Evolutionary conservation across 306 rosid species (phyloP), one percentile per base, ranked within the genome.

Genomic region (Hippophae rhamnoides): DNA sequence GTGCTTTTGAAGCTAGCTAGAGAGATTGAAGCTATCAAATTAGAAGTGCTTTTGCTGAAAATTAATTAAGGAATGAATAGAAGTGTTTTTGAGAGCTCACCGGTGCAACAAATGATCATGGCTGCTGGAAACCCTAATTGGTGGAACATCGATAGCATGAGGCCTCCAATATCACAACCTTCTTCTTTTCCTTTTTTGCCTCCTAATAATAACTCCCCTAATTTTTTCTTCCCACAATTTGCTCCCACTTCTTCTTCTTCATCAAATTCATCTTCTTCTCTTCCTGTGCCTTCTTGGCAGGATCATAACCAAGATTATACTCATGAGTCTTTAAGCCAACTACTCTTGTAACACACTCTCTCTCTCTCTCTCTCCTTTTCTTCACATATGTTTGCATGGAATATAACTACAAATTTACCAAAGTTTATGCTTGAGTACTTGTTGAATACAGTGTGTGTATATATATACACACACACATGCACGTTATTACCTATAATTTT

Each of bases 291-390:
- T 72, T 27, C 84, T 52, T 89, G 78, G 84, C 74, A 72, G 67
- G 88, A 77, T 13, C 42, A 67, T 13, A 69, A 57, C 69, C 89
- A 82, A 61, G 92, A 85, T 7, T 72, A 31, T 31, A 31, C 57
- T 25, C 97, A 94, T 7, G 95, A 86, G 65, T 84, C 97, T 71
- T 88, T 89, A 95, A 88, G 90, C 82, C 97, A 93, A 12, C 79
- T 88, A 61, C 94, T 88, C 75, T 62, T 84, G 99, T 93, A 82
- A 63, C n/a, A 31, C 38, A 2, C 38, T 0, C 56, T n/a, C 14
- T n/a, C 38, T 44, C 57, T 72, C 68, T 68, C 23, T 13, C 69
- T 41, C 31, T 5, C 55, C 57, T 47, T 40, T 62, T 5, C 58
- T 23, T 14, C 12, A 43, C 10, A 18, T 43, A 5, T 8, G 13